Percentiles rank a stretch among this genome's conserved stretches.
Conservation (phyloP, 805 yeast genomes). For the Lipomyces orientalis region DNA sequence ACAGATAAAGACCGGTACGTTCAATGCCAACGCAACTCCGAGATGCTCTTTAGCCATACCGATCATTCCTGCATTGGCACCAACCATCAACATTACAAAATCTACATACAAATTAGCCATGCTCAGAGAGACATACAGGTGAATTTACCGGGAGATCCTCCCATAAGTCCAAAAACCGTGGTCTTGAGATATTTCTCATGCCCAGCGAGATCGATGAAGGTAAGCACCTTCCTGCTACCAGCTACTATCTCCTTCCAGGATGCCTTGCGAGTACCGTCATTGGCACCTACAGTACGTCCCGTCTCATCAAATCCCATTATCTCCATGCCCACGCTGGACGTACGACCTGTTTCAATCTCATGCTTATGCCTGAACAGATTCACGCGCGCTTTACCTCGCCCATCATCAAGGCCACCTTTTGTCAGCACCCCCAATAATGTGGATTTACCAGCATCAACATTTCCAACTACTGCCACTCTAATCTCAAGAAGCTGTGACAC, state of each 20-base stretch:
- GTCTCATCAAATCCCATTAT: slow-evolving; percentile 35
- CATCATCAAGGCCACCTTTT: slow-evolving; percentile 38
- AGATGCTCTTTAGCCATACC: slow-evolving; percentile 39
- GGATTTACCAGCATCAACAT: slow-evolving; percentile 39
- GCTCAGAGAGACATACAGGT: not conserved
- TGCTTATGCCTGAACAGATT: slow-evolving; percentile 37
- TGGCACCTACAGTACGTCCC: slow-evolving; percentile 32
- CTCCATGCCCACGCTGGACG: slow-evolving; percentile 39
- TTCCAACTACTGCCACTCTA: slow-evolving; percentile 38
- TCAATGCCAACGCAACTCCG: slow-evolving; percentile 36
- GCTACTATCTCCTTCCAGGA: slow-evolving; percentile 36
- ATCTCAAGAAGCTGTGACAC: slow-evolving; percentile 35
- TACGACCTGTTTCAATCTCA: slow-evolving; percentile 36
- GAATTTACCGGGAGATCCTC: slow-evolving; percentile 34
- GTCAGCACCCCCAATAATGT: slow-evolving; percentile 37
- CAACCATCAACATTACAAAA: slow-evolving; percentile 38
- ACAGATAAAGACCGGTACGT: slow-evolving; percentile 36
- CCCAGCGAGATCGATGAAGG: slow-evolving; percentile 38
- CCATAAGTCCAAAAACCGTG: slow-evolving; percentile 38
- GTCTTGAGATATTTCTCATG: slow-evolving; percentile 38
- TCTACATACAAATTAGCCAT: slow-evolving; percentile 16
- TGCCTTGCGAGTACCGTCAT: slow-evolving; percentile 30
- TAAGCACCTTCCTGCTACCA: slow-evolving; percentile 33
- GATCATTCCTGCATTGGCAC: slow-evolving; percentile 39
- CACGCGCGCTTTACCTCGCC: slow-evolving; percentile 38